Evolutionary conservation across 345 rosid genomes (phyloP).

Genomic region (Turritis glabra): DNA sequence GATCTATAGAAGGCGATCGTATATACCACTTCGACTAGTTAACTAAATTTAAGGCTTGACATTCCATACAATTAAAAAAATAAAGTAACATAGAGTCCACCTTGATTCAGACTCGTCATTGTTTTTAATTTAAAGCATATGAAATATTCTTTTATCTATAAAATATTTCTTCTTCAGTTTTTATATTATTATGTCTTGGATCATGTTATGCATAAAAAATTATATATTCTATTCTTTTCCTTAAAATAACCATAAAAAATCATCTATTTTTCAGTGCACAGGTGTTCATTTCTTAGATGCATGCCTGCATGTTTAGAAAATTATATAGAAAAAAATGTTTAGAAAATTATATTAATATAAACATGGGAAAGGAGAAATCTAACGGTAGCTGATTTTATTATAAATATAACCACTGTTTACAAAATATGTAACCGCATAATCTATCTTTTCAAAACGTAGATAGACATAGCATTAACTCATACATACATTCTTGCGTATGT

Average conservation of each 20-base stretch:
- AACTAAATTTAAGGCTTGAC: neutral
- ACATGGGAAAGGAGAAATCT: neutral
- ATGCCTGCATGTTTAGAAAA: neutral
- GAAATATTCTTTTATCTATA: neutral
- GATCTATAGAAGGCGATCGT: neutral
- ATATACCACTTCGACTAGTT: neutral
- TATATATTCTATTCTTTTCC: neutral
- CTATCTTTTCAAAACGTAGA: conserved; percentile 25
- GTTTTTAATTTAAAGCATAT: neutral
- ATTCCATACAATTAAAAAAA: neutral
- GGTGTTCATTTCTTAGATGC: neutral
- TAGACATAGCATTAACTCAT: conserved; percentile 14
- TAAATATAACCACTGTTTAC: conserved; percentile 6
- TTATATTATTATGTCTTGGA: neutral
- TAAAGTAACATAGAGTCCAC: too few relatives aligned
- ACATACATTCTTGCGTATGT: conserved; percentile 2
- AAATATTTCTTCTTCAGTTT: neutral
- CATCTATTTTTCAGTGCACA: neutral
- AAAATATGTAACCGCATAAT: conserved; percentile 15
- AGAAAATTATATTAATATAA: neutral
- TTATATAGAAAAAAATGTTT: neutral
- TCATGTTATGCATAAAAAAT: neutral
- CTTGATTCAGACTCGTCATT: neutral
- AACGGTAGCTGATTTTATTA: neutral
- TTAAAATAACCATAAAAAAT: neutral